Evolutionary conservation across 257 asterid species (phyloP), one percentile per base, ranked within the genome.

Genomic region (Mitragyna speciosa): DNA sequence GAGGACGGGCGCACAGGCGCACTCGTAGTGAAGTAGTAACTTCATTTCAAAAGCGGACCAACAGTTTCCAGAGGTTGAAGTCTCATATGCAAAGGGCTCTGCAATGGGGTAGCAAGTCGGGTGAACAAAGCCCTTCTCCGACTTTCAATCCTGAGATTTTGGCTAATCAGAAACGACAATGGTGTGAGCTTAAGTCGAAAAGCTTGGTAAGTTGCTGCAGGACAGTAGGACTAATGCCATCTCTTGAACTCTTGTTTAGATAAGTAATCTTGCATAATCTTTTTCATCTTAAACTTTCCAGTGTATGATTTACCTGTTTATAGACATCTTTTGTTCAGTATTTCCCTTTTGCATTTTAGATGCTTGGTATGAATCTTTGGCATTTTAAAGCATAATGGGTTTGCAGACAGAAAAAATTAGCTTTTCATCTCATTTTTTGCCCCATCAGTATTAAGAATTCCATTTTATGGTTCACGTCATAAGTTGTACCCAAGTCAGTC

Each of bases 161-260:
- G 77, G 95, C 98, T 68, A 90, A 95, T 80, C 99, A 92, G 88
- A 95, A 95, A 87, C 84, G 99, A 70, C 98, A 92, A 83, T 95
- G 99, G 99, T 92, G 90, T 89, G 92, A 89, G 84, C 85, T 89
- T 79, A 89, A 92, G 81, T 92, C 99, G 17, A 92, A 88, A 82
- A 69, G 91, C 80, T 54, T 65, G 98, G 99, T 95, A 92, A 79
- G 91, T 76, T 64, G 45, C 81, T 72, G 81, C 70, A 61, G 74
- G 72, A 31, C 33, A 51, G 75, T 59, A 48, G 59, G 76, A 82
- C 33, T 47, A 52, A 72, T 68, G 72, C 74, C 64, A 43, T 73
- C 74, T 75, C 43, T 76, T 69, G 77, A 31, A 76, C 20, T 76
- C 14, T 39, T 69, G 41, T 9, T n/a, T 26, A 30, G 12, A 76